These are phyloP conservation scores for Aspergillus bridgeri DNA, from an alignment of 495 filamentous ascomycete species.

Conservation along the genomic window DNA sequence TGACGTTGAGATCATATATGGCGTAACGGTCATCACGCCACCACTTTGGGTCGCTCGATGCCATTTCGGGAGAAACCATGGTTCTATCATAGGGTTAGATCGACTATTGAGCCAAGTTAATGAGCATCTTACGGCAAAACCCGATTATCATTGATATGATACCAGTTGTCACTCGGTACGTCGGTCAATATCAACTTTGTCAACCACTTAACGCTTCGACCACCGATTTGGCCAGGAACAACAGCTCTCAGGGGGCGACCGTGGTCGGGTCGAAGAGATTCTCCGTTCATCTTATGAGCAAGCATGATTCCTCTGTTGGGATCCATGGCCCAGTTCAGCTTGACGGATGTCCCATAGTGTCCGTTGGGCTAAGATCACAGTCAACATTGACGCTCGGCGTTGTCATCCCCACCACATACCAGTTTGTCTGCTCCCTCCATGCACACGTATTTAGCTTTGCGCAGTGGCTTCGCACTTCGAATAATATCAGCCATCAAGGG, in stretches of 20 bases:
- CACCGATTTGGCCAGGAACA: constrained; percentile 91
- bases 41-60: constrained; percentile 68
- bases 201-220: constrained; percentile 93
- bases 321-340: constrained; percentile 86
- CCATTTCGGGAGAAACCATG: constrained; percentile 79
- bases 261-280: constrained; percentile 78
- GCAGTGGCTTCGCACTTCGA: constrained; percentile 60
- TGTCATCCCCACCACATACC: constrained; percentile 31
- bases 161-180: constrained; percentile 88
- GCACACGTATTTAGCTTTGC: constrained; percentile 78
- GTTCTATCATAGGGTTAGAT: constrained; percentile 44
- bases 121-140: constrained; percentile 62
- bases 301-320: constrained; percentile 83
- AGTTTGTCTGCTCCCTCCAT: constrained; percentile 92
- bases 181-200: constrained; percentile 78
- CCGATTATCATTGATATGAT: constrained; percentile 92
- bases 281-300: constrained; percentile 91
- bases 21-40: constrained; percentile 94
- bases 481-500: constrained; percentile 74
- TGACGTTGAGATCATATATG: constrained; percentile 90
- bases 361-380: constrained; percentile 66
- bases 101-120: background rate
- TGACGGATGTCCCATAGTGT: constrained; percentile 84
- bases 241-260: constrained; percentile 81
- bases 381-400: background rate